Evolutionary conservation across 2,329 filamentous ascomycete genomes (phyloP).

Genomic region (Byssoonygena ceratinophila): DNA sequence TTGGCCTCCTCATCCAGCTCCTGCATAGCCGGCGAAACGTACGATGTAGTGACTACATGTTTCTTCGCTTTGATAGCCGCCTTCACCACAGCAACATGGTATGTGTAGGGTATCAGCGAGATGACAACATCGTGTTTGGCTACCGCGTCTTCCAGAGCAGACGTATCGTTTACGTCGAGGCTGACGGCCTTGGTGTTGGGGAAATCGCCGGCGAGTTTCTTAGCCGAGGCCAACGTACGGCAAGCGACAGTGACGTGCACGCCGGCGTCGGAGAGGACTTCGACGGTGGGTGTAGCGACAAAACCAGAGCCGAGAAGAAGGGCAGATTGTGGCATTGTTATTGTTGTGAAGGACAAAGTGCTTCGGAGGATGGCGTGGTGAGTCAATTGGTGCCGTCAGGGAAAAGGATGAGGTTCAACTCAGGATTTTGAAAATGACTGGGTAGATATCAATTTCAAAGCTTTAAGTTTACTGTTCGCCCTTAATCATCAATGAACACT

Average conservation of each 20-base stretch:
- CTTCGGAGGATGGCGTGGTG: too few relatives aligned
- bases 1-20: constrained; percentile 75
- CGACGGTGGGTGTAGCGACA: background rate
- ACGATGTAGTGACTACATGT: constrained; percentile 89
- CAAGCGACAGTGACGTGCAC: constrained; percentile 41
- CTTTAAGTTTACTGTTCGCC: too few relatives aligned
- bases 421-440: too few relatives aligned
- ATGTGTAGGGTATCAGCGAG: constrained; percentile 81
- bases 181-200: constrained; percentile 64
- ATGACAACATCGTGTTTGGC: constrained; percentile 70
- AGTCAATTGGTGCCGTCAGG: too few relatives aligned
- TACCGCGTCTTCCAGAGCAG: constrained; percentile 69
- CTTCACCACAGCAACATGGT: constrained; percentile 83
- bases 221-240: constrained; percentile 64
- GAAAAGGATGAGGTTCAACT: too few relatives aligned
- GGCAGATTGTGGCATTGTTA: too few relatives aligned
- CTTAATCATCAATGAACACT: too few relatives aligned
- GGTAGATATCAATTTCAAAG: too few relatives aligned
- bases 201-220: constrained; percentile 63
- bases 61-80: constrained; percentile 87
- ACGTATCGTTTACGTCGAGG: constrained; percentile 68
- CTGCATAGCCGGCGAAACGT: constrained; percentile 84
- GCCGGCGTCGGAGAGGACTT: too few relatives aligned
- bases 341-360: too few relatives aligned
- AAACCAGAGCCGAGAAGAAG: too few relatives aligned